phyloP scores from a whole-genome alignment of 139 green algal species.

The Tetraselmis chui region DNA sequence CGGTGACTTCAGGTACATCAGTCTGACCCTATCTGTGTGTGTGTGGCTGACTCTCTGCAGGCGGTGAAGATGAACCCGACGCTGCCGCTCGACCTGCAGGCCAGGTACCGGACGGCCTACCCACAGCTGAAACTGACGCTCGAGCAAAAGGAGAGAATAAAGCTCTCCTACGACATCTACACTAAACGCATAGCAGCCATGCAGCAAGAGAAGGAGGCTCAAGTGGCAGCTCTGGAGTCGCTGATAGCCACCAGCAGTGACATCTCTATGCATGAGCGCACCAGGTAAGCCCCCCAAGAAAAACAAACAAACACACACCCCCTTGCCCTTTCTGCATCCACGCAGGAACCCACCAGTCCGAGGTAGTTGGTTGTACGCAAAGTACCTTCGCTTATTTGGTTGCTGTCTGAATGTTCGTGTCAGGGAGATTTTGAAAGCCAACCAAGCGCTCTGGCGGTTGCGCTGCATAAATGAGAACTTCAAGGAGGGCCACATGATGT shows the following conservation, averaged over 20 bases:
- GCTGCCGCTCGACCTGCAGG: not conserved
- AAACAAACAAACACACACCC: too few species aligned
- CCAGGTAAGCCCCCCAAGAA: too few species aligned
- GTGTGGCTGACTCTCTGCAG: too few species aligned
- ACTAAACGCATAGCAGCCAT: not conserved
- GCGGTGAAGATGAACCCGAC: not conserved
- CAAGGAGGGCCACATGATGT: not conserved
- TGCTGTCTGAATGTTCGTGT: too few species aligned
- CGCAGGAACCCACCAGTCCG: too few species aligned
- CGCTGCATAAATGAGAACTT: not conserved
- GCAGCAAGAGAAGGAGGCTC: not conserved
- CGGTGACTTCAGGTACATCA: too few species aligned
- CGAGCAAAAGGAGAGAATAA: not conserved
- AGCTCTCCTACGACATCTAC: not conserved
- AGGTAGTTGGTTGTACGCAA: too few species aligned
- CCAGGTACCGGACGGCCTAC: not conserved
- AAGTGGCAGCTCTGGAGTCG: not conserved
- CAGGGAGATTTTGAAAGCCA: not conserved
- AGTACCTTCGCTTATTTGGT: too few species aligned
- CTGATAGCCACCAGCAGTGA: not conserved
- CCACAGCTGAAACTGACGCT: not conserved
- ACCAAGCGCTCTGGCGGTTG: not conserved
- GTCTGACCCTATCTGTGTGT: too few species aligned
- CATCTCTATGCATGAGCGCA: not conserved
- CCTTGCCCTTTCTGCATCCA: too few species aligned